Base-by-base conservation (phyloP, 306 rosid species). In the Dryas drummondii region DNA sequence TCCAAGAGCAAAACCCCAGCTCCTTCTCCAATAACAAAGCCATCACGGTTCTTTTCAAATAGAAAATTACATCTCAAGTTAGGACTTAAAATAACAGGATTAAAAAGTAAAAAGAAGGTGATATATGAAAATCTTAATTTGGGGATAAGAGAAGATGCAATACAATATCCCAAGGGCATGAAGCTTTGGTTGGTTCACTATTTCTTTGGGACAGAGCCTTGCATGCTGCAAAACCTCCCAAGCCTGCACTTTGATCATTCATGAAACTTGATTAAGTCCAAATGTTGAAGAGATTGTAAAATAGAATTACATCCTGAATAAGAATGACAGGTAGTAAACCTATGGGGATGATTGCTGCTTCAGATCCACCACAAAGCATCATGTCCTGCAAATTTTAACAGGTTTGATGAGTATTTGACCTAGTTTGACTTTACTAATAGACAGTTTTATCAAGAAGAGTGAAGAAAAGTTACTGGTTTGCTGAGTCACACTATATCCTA, bases 361-460 rank as follows among this genome's bases (percentile, higher is more conserved):
- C 96, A 42, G 93, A 88, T 64, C 97, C 96, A 52, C 97, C 97
- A 66, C 89, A 88, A 72, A 92, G 96, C 96, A 90, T 92, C 83
- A 92, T 66, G 67, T 92, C 86, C 93, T 88, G 93, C 79, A 80
- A 40, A 26, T 66, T 57, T 45, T 3, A 53, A 10, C 26, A 44
- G 10, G 40, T 13, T 37, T 47, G 37, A 47, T 15, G 16, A 73
- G 59, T 22, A 9, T 7, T 26, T 26, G 48, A 13, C 57, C 47
- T 52, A 10, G 49, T 41, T 22, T 57, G 40, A 37, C 37, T 22
- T 4, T 9, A 50, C 27, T 3, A 1, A 41, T 22, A 17, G 17
- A 12, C 6, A 22, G 9, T 7, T 41, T 41, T 60, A 5, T 10
- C 17, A 32, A 60, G 66, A 10, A 60, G 66, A 10, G 5, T 60